phyloP scores from a whole-genome alignment of 306 rosid genomes.

The Rosa chinensis region DNA sequence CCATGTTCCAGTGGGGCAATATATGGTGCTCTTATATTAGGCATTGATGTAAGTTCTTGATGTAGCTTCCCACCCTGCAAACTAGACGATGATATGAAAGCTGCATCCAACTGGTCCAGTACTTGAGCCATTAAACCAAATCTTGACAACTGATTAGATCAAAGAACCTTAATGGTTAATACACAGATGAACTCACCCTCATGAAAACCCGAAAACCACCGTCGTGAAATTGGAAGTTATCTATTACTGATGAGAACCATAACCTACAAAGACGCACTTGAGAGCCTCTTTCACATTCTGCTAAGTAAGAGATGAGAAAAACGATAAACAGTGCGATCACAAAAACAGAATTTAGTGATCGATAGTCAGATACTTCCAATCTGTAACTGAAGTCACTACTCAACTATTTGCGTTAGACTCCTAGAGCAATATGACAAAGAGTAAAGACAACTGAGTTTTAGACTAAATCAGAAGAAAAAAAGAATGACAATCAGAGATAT shows the following conservation, averaged over 20 bases:
- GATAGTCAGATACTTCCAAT: not conserved
- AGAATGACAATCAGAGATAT: not conserved
- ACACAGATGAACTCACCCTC: not conserved
- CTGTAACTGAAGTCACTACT: not conserved
- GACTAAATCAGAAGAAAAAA: not conserved
- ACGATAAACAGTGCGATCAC: no score
- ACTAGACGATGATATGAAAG: constrained; percentile 5
- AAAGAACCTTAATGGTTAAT: not conserved
- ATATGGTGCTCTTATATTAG: constrained; percentile 12
- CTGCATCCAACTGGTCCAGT: not conserved
- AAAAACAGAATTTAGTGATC: not conserved
- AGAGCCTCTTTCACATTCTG: no score
- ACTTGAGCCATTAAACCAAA: not conserved
- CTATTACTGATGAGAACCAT: no score
- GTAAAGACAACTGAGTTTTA: not conserved
- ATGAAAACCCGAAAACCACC: not conserved
- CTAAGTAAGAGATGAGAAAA: no score
- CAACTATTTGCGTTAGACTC: not conserved
- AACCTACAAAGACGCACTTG: no score
- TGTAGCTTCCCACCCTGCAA: constrained; percentile 19
- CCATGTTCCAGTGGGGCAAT: constrained; percentile 30
- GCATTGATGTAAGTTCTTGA: constrained; percentile 17
- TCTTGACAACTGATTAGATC: no score
- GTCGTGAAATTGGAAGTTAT: not conserved
- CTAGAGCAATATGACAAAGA: not conserved